These are phyloP conservation scores for Starmerella vitae DNA, from an alignment of 805 yeast species.

Conservation along the genomic window DNA sequence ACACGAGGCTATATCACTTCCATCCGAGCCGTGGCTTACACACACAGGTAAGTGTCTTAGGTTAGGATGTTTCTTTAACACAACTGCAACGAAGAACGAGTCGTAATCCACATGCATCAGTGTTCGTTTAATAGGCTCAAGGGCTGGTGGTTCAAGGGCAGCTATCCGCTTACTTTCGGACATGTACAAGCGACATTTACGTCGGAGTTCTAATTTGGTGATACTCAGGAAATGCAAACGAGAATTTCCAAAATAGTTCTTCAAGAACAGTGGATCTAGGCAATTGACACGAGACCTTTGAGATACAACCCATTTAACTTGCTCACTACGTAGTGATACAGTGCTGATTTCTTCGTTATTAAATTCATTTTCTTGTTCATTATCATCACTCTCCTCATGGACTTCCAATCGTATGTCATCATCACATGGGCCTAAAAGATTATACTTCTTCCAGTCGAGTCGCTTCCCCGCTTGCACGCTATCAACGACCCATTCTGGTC, in stretches of 20 bases:
- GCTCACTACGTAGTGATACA: conserved; percentile 10
- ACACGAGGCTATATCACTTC: conserved; percentile 80
- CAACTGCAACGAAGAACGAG: conserved; percentile 83
- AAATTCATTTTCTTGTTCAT: too few relatives aligned
- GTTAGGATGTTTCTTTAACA: conserved; percentile 45
- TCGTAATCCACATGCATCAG: conserved; percentile 84
- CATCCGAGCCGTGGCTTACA: conserved; percentile 35
- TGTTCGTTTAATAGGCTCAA: conserved; percentile 14
- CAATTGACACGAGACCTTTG: conserved; percentile 27
- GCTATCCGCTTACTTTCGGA: conserved; percentile 18
- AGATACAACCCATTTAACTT: conserved; percentile 11
- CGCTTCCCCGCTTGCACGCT: conserved; percentile 37
- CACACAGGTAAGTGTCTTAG: conserved; percentile 51
- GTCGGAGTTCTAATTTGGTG: conserved; percentile 67
- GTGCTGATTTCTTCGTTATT: neutral
- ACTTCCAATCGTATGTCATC: neutral
- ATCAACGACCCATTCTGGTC: conserved; percentile 69
- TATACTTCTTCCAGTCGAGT: conserved; percentile 60
- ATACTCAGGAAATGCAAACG: conserved; percentile 77
- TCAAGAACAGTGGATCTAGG: conserved; percentile 60
- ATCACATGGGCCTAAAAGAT: conserved; percentile 22
- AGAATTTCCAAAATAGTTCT: conserved; percentile 62
- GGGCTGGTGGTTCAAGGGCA: conserved; percentile 15
- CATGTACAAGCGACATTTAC: conserved; percentile 33
- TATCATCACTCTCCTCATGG: neutral